A percentile compares a stretch with the other conserved stretches of the same genome.
Evolutionary conservation across 2,329 filamentous ascomycete genomes (phyloP).

Genomic region (Aspergillus carbonarius): DNA sequence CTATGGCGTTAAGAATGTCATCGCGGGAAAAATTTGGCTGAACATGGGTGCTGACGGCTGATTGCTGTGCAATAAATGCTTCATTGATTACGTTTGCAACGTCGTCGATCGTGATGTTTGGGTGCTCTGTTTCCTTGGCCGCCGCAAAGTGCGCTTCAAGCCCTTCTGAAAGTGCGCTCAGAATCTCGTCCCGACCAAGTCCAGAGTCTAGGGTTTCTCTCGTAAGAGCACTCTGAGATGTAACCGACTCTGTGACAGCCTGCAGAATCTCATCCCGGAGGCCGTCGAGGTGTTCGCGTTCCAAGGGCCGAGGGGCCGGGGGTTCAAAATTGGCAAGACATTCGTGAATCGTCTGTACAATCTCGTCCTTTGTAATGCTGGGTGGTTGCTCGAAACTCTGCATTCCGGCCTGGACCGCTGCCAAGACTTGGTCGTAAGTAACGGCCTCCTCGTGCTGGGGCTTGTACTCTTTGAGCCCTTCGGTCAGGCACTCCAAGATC

Average conservation of each 20-base stretch:
- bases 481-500: constrained; percentile 78
- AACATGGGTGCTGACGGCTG: constrained; percentile 27
- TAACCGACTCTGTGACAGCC: constrained; percentile 31
- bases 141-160: constrained; percentile 49
- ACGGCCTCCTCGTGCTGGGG: constrained; percentile 57
- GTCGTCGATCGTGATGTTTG: constrained; percentile 31
- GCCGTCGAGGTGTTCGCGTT: constrained; percentile 28
- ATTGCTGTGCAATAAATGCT: constrained; percentile 33
- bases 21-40: constrained; percentile 53
- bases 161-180: constrained; percentile 60
- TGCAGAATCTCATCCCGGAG: constrained; percentile 37
- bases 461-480: constrained; percentile 76
- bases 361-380: constrained; percentile 74
- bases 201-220: constrained; percentile 33
- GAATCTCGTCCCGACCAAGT: constrained; percentile 57
- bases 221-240: constrained; percentile 33
- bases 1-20: constrained; percentile 58
- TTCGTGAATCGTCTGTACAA: constrained; percentile 79
- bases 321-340: constrained; percentile 75
- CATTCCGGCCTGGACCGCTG: constrained; percentile 80
- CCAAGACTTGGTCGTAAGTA: constrained; percentile 79
- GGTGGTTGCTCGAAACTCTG: constrained; percentile 74
- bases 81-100: constrained; percentile 33
- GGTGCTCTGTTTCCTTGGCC: constrained; percentile 56
- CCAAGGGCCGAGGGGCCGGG: constrained; percentile 17